A percentile compares a stretch with the other conserved stretches of the same genome.
phyloP scores from a whole-genome alignment of 2,329 filamentous ascomycete genomes.

The Aspergillus sp. region DNA sequence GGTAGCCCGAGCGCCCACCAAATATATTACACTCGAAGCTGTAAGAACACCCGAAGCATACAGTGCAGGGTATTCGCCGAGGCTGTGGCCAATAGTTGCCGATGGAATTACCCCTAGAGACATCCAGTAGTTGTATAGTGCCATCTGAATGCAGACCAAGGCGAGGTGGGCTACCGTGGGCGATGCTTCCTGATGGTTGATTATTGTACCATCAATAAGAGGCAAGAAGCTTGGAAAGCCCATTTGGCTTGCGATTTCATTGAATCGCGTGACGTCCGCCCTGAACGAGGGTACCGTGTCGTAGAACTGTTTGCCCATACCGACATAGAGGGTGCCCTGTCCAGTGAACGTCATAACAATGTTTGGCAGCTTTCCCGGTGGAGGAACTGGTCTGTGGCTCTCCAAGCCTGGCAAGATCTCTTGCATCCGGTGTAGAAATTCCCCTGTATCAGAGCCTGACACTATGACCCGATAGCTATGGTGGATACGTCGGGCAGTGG shows the following conservation, averaged over 20 bases:
- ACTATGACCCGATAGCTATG: conserved; percentile 35
- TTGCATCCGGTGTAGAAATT: background rate
- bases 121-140: conserved; percentile 38
- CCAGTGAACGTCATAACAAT: conserved; percentile 36
- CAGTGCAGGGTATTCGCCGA: conserved; percentile 36
- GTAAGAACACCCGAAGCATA: conserved; percentile 28
- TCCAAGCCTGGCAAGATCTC: conserved; percentile 19
- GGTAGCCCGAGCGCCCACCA: conserved; percentile 29
- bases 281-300: conserved; percentile 30
- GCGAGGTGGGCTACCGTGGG: conserved; percentile 28
- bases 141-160: conserved; percentile 45
- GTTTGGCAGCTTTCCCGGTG: conserved; percentile 21
- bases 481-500: conserved; percentile 58
- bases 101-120: conserved; percentile 41
- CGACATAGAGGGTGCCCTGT: conserved; percentile 37
- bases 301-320: conserved; percentile 38
- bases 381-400: conserved; percentile 14
- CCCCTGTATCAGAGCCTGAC: conserved; percentile 17
- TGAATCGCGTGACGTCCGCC: conserved; percentile 29
- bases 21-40: conserved; percentile 25
- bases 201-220: conserved; percentile 31
- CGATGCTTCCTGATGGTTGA: conserved; percentile 27
- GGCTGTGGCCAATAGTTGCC: conserved; percentile 44
- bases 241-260: conserved; percentile 32
- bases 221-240: conserved; percentile 41